A percentile compares a stretch with the other conserved stretches of the same genome.
phyloP scores from a whole-genome alignment of 2,329 filamentous ascomycete genomes.

The Aspergillus novoparasiticus region DNA sequence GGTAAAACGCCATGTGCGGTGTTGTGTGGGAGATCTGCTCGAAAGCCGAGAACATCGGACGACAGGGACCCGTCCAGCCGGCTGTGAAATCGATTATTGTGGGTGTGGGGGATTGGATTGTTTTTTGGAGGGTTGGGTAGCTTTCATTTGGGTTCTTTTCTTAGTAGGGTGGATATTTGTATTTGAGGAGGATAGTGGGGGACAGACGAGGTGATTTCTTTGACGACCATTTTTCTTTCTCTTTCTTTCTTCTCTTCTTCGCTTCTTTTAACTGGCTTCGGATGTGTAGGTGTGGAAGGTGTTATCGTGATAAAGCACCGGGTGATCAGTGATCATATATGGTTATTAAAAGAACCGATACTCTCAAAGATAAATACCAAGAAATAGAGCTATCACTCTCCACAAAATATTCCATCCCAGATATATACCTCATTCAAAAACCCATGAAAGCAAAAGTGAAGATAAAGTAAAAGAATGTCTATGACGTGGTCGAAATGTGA shows the following conservation, averaged over 20 bases:
- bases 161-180: neutral
- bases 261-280: neutral
- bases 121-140: neutral
- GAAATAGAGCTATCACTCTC: too few relatives aligned
- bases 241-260: neutral
- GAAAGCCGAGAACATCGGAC: neutral
- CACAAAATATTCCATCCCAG: too few relatives aligned
- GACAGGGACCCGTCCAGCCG: neutral
- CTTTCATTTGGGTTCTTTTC: neutral
- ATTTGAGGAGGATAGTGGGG: neutral
- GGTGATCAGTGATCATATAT: too few relatives aligned
- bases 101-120: neutral
- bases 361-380: too few relatives aligned
- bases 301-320: too few relatives aligned
- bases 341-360: too few relatives aligned
- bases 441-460: too few relatives aligned
- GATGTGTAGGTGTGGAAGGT: neutral
- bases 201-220: neutral
- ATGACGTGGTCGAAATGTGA: neutral
- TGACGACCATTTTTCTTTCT: neutral
- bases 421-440: too few relatives aligned
- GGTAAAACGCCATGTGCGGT: neutral
- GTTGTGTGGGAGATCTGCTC: neutral
- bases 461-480: neutral
- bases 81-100: neutral